phyloP scores from a whole-genome alignment of 2,329 filamentous ascomycete species.

The Aurifilum marmelostoma region DNA sequence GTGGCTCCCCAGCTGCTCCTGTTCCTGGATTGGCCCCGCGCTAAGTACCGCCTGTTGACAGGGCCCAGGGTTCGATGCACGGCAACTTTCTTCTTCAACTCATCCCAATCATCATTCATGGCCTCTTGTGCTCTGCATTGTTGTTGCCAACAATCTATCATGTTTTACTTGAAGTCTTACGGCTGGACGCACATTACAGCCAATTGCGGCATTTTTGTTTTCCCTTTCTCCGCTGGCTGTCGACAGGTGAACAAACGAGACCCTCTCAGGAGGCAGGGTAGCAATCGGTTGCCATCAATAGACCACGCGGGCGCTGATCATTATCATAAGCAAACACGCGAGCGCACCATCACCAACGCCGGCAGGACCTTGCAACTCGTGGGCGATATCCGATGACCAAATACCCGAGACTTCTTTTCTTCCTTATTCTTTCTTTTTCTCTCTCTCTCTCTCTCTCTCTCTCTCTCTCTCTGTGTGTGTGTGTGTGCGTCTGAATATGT shows the following conservation, averaged over 20 bases:
- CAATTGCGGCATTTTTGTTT: not conserved
- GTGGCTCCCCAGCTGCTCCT: conserved; percentile 4
- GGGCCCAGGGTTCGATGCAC: not conserved
- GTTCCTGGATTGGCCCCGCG: conserved; percentile 6
- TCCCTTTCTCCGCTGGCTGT: not conserved
- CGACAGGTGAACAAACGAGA: not conserved
- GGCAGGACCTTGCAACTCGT: not conserved
- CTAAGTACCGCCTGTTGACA: conserved; percentile 3
- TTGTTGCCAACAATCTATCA: not conserved
- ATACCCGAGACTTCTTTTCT: not conserved
- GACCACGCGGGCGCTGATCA: not conserved
- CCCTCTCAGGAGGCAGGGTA: not conserved
- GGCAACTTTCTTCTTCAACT: not conserved
- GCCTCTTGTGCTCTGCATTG: not conserved
- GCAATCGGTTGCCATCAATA: not conserved
- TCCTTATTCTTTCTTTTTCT: no score
- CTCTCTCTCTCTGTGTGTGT: no score
- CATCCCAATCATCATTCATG: not conserved
- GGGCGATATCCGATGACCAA: not conserved
- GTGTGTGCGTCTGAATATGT: not conserved
- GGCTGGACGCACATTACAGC: not conserved
- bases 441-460: not conserved
- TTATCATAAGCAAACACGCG: not conserved
- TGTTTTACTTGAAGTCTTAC: not conserved
- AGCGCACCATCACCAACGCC: not conserved